Evolutionary conservation across 768 basidiomycete species (phyloP).

Genomic region (Auriscalpium orientale): DNA sequence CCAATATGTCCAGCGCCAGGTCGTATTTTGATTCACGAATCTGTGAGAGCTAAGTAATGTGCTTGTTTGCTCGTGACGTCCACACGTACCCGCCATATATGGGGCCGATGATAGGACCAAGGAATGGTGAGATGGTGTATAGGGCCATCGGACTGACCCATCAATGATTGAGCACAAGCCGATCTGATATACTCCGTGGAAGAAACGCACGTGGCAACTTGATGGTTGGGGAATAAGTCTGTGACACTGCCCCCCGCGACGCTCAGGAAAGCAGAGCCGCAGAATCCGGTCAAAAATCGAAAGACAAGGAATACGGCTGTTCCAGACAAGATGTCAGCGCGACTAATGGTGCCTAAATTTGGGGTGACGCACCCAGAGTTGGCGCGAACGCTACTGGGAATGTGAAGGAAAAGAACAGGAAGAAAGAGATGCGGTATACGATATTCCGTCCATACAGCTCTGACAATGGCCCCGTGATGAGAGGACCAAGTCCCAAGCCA

Average conservation of each 20-base stretch:
- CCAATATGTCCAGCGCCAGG: slow-evolving; percentile 78
- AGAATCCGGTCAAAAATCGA: slow-evolving; percentile 48
- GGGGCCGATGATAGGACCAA: slow-evolving; percentile 52
- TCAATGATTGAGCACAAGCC: no score
- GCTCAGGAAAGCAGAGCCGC: slow-evolving; percentile 49
- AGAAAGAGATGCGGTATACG: slow-evolving; percentile 57
- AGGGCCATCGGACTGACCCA: slow-evolving; percentile 42
- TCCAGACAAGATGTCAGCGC: not conserved
- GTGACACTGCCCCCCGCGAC: slow-evolving; percentile 56
- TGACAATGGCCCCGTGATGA: slow-evolving; percentile 31
- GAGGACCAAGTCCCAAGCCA: slow-evolving; percentile 25
- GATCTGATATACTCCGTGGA: no score
- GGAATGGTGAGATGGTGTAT: slow-evolving; percentile 46
- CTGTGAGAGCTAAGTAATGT: not conserved
- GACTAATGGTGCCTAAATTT: no score
- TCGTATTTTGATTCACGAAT: slow-evolving; percentile 32
- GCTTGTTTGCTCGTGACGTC: not conserved
- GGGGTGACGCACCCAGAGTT: slow-evolving; percentile 41
- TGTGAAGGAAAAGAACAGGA: slow-evolving; percentile 52
- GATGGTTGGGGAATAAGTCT: slow-evolving; percentile 48
- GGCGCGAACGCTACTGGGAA: slow-evolving; percentile 72
- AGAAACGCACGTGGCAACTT: slow-evolving; percentile 49
- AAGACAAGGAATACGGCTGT: slow-evolving; percentile 56
- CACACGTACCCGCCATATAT: slow-evolving; percentile 46
- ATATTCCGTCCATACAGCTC: slow-evolving; percentile 55